These are phyloP conservation scores for Jatropha multifida DNA, from an alignment of 441 rosid genomes.

Conservation along the genomic window DNA sequence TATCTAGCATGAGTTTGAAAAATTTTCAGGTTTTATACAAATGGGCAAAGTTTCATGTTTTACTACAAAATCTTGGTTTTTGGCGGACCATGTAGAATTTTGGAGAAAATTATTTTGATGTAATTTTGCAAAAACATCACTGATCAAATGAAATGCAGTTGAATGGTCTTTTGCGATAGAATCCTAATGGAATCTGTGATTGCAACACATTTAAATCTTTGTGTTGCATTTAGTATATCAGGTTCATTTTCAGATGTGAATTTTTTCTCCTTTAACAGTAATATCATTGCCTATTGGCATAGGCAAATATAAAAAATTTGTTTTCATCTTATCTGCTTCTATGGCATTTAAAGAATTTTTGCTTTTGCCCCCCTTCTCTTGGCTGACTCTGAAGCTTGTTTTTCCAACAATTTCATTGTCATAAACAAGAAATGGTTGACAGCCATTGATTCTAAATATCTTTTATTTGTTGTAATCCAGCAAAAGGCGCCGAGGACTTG, in stretches of 20 bases:
- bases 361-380: background rate
- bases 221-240: no score
- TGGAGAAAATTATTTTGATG: background rate
- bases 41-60: background rate
- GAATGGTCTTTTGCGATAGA: no score
- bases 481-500: conserved; percentile 52
- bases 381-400: background rate
- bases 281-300: background rate
- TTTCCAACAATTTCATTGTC: background rate
- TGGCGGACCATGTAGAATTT: background rate
- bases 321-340: background rate
- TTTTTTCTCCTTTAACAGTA: background rate
- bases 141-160: no score
- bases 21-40: background rate
- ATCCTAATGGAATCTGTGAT: background rate
- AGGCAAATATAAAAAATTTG: background rate
- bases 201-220: no score
- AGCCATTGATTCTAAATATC: background rate
- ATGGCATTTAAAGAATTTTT: background rate
- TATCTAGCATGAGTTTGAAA: background rate
- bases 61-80: background rate
- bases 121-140: no score
- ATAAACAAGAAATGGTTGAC: background rate
- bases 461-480: conserved; percentile 35
- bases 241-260: no score